Evolutionary conservation across 139 green algal genomes (phyloP).

Genomic region (Coelastrella sp.): DNA sequence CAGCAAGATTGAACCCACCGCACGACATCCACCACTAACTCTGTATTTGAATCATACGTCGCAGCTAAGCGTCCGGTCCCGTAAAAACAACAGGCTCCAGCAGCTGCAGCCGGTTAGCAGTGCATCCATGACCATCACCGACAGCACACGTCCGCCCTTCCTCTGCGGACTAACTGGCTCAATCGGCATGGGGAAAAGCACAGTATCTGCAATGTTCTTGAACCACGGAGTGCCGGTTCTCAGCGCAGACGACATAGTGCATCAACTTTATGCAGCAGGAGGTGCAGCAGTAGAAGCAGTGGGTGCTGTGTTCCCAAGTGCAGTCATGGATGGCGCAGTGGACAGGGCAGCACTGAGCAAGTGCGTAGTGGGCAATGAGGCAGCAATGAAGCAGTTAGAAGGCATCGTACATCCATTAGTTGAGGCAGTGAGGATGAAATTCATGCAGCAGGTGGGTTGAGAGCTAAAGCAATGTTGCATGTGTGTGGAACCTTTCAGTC

Average conservation of each 20-base stretch:
- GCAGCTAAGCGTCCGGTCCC: too few species aligned
- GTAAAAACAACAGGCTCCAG: neutral
- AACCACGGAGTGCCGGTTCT: conserved; percentile 65
- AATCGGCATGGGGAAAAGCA: conserved; percentile 81
- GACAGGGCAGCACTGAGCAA: conserved; percentile 49
- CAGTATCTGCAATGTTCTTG: conserved; percentile 67
- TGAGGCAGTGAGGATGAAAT: conserved; percentile 51
- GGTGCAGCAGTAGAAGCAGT: conserved; percentile 72
- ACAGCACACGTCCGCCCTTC: neutral
- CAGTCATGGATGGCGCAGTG: conserved; percentile 54
- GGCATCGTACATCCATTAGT: conserved; percentile 88
- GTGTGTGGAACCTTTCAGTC: too few species aligned
- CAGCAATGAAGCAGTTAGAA: conserved; percentile 78
- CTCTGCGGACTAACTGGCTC: conserved; percentile 59
- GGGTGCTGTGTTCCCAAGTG: conserved; percentile 59
- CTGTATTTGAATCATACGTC: too few species aligned
- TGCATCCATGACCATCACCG: neutral
- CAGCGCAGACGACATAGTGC: conserved; percentile 72
- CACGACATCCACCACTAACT: too few species aligned
- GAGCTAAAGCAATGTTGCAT: neutral
- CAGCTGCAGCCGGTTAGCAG: neutral
- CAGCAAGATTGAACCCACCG: neutral
- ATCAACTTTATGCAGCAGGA: conserved; percentile 70
- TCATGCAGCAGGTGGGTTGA: conserved; percentile 50
- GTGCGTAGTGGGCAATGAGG: conserved; percentile 60